Evolutionary conservation across 176 grass and related monocot species (phyloP), one percentile per base, ranked within the genome.

Genomic region (Bothriochloa decipiens): DNA sequence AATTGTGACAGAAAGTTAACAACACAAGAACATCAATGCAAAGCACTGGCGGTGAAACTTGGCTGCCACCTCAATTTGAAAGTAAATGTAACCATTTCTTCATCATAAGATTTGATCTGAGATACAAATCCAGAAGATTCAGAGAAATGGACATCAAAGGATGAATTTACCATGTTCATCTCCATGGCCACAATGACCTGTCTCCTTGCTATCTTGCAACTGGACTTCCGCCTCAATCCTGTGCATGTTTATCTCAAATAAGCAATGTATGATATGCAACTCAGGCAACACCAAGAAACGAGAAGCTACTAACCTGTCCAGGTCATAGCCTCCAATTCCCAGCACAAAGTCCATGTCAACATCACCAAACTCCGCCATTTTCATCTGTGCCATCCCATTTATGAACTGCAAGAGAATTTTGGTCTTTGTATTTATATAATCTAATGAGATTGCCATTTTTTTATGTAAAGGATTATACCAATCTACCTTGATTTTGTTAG

Each of bases 341-440:
- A 94, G 67, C 47, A 94, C 92, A 83, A 94, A 94, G 86, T 91
- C 81, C 87, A 94, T 91, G 58, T 94, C 92, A 29, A 94, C 92
- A 87, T 73, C 71, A 39, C 89, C 84, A 89, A 85, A 89, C 37
- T 82, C 87, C 36, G 89, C 77, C 27, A 81, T 85, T 71, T 41
- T 85, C 42, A 91, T 83, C 20, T 91, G 74, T 14, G 89, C 91
- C 86, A 92, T 93, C 53, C 88, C 86, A 87, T 92, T 92, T 87
- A 95, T 92, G 77, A 80, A 74, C 90, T 91, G 83, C 66, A 86
- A 78, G 4, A 47, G 58, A 86, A 55, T 20, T 20, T 55, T 0
- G 18, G 43, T 37, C 18, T 85, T 73, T 46, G 18, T 8, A 53
- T 63, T 78, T 45, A 64, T 37, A 78, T 72, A 77, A 68, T 7